Base-by-base conservation (phyloP, 2,329 filamentous ascomycete genomes). In the Neofusicoccum umdonicola region DNA sequence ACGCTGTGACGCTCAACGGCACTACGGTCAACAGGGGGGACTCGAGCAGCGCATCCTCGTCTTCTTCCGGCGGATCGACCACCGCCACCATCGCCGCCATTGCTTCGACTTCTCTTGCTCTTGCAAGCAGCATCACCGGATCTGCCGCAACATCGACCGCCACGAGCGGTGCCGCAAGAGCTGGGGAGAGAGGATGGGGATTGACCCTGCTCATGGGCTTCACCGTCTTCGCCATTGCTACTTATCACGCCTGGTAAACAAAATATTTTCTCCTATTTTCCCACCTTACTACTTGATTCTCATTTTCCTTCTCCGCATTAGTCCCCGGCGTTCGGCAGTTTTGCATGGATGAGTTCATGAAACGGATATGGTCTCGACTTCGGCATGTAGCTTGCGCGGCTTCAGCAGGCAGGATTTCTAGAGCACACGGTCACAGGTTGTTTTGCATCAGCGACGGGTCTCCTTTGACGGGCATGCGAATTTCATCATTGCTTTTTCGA, bases 1-100 rank as follows among this genome's bases (percentile, higher is more conserved):
- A 73, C 22, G 69, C 69, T 1, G 75, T 76, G n/a, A 60, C 61
- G 4, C 4, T 54, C 39, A 63, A 63, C 61, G 61, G 61, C n/a
- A 63, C 61, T 22, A 5, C 61, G 8, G 39, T 58, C 22, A 35
- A 37, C 61, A 42, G 45, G 35, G 22, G 27, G 5, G 31, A 48
- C 41, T 35, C 11, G 4, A n/a, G 11, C 37, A 60, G 22, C 31
- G 47, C 47, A n/a, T 42, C 61, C 9, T 42, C 61, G 2, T 35
- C 48, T 15, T 47, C 56, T 2, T 6, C 27, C 39, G 5, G 37
- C 19, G 37, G 31, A 3, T 22, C 61, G 22, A 42, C 27, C 22
- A 35, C 47, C 22, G 47, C 61, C 1, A 60, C 56, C 27, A 11
- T 60, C n/a, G 56, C 56, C 12, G 56, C 56, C 56, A 60, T 60